Conservation (phyloP, 1,284 basidiomycete species). For the Violaceomyces palustris region DNA sequence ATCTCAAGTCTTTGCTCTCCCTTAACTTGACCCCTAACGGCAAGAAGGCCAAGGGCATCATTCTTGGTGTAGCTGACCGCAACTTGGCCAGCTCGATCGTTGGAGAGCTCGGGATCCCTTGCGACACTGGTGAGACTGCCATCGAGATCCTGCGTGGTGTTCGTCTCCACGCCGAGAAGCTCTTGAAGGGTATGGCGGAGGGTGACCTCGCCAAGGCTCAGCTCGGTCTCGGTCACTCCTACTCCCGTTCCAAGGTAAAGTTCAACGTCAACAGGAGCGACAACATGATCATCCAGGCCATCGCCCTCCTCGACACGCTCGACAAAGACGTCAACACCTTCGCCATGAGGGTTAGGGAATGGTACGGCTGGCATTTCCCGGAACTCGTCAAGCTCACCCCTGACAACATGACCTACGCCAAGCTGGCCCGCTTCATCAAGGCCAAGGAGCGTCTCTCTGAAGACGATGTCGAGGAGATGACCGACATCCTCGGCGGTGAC, state of each 20-base stretch:
- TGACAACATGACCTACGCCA: slow-evolving; percentile 94
- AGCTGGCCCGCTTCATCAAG: slow-evolving; percentile 78
- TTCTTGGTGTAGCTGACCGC: slow-evolving; percentile 78
- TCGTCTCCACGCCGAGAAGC: slow-evolving; percentile 83
- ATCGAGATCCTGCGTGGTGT: slow-evolving; percentile 89
- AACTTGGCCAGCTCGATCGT: slow-evolving; percentile 77
- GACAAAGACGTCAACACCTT: slow-evolving; percentile 99
- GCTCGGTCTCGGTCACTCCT: slow-evolving; percentile 93
- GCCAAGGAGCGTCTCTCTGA: slow-evolving; percentile 68
- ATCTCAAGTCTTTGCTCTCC: slow-evolving; percentile 80
- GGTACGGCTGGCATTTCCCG: slow-evolving; percentile 99
- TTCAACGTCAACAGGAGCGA: slow-evolving; percentile 99
- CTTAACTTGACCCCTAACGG: slow-evolving; percentile 75
- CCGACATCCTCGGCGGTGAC: slow-evolving; percentile 80
- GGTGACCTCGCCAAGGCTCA: slow-evolving; percentile 81
- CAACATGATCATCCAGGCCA: slow-evolving; percentile 99
- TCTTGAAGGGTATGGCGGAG: slow-evolving; percentile 77
- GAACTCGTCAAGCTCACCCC: slow-evolving; percentile 91
- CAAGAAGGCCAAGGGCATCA: slow-evolving; percentile 69
- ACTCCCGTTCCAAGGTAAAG: slow-evolving; percentile 88
- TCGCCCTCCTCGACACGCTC: slow-evolving; percentile 94
- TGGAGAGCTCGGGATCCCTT: slow-evolving; percentile 69
- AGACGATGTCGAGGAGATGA: slow-evolving; percentile 70
- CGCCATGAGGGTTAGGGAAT: slow-evolving; percentile 95
- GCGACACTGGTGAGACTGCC: slow-evolving; percentile 80